A percentile compares a stretch with the other conserved stretches of the same genome.
phyloP scores from a whole-genome alignment of 2,329 filamentous ascomycete genomes.

The Aureobasidium mangrovei region DNA sequence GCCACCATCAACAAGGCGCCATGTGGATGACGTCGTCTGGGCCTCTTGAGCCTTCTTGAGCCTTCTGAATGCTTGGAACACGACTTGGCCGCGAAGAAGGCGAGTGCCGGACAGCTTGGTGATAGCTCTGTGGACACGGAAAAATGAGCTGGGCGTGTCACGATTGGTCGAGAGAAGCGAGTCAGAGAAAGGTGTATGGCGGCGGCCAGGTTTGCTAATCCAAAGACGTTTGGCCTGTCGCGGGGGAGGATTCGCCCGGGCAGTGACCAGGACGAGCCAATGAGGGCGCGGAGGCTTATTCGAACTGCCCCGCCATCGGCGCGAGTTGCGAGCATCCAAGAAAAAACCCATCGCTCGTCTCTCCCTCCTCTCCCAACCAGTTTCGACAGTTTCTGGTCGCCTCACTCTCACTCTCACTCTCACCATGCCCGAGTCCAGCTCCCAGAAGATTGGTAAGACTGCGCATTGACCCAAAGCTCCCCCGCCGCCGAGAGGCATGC shows the following conservation, averaged over 20 bases:
- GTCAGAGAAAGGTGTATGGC: background rate
- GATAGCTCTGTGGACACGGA: too few species aligned
- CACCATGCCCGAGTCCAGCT: constrained; percentile 6
- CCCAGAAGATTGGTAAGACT: constrained; percentile 14
- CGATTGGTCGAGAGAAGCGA: background rate
- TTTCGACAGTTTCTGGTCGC: constrained; percentile 1
- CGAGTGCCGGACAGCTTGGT: too few species aligned
- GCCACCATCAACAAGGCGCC: background rate
- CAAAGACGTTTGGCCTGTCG: background rate
- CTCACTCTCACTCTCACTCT: background rate
- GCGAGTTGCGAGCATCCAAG: background rate
- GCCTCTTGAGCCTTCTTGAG: too few species aligned
- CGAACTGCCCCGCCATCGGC: constrained; percentile 5
- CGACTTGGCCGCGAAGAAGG: background rate
- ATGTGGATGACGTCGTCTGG: too few species aligned
- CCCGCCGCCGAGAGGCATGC: background rate
- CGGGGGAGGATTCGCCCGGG: background rate
- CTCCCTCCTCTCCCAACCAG: background rate
- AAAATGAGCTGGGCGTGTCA: too few species aligned
- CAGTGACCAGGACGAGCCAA: background rate
- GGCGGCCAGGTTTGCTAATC: constrained; percentile 5
- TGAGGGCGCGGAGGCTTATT: background rate
- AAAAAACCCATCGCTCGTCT: constrained; percentile 2
- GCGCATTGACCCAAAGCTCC: background rate
- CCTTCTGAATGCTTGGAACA: too few species aligned